Evolutionary conservation across 768 basidiomycete genomes (phyloP), one percentile per base, ranked within the genome.

Genomic region (Cytidiella melzeri): DNA sequence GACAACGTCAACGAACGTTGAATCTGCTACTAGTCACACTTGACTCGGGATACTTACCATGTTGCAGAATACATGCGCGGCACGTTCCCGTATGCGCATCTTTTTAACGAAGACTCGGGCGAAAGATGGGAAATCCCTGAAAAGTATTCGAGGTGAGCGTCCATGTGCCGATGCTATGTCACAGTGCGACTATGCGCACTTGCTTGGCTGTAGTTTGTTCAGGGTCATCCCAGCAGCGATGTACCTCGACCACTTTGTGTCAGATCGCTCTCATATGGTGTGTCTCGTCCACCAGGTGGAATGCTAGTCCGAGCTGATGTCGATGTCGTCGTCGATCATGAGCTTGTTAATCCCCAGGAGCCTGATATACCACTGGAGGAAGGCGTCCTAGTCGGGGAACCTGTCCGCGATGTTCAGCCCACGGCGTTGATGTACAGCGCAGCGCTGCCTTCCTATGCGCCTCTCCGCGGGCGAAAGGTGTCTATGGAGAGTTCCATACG

Each of bases 221-320:
- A 74, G 85, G 60, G 72, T 84, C 26, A 65, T 88, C 50, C 71
- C 76, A 50, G 78, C 73, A 15, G 51, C 63, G 26, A 62, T 63
- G 11, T 85, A 72, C 59, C 62, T 86, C 38, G 66, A 76, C 53
- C 59, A 77, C 57, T 87, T 88, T 67, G 81, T 84, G 9, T 87
- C 84, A 18, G 83, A 88, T 62, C 71, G 85, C 58, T 83, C 84
- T 47, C 85, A 87, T 63, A 87, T 88, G 84, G 83, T 83, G 55
- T 60, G 71, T 43, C 10, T 4, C 18, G 19, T 23, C 44, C 30
- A n/a, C n/a, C n/a, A n/a, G n/a, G n/a, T n/a, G n/a, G n/a, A n/a
- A n/a, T n/a, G n/a, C n/a, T n/a, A n/a, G n/a, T n/a, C n/a, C n/a
- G n/a, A n/a, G n/a, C n/a, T n/a, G n/a, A n/a, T n/a, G n/a, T n/a